Evolutionary conservation across 805 yeast species (phyloP).

Genomic region (Novakomyces olei): DNA sequence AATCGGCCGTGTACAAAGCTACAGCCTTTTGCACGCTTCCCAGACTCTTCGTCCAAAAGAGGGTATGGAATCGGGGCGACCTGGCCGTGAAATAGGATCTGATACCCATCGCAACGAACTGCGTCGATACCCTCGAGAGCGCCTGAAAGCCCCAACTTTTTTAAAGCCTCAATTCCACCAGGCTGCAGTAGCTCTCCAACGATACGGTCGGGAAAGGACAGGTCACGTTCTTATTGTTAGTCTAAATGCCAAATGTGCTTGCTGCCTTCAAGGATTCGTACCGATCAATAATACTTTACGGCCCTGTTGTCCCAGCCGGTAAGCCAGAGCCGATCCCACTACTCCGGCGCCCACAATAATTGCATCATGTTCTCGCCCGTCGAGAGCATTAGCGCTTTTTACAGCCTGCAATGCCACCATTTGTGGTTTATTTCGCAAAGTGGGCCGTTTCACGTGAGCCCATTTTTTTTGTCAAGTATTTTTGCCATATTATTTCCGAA

Average conservation of each 20-base stretch:
- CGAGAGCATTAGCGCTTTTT: too few species aligned
- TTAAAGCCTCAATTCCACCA: constrained; percentile 71
- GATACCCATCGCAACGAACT: constrained; percentile 54
- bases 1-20: constrained; percentile 89
- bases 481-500: too few species aligned
- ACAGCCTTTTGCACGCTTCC: constrained; percentile 22
- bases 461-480: too few species aligned
- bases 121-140: constrained; percentile 62
- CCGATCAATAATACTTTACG: constrained; percentile 43
- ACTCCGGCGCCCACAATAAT: constrained; percentile 98
- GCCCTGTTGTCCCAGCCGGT: constrained; percentile 76
- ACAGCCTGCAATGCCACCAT: too few species aligned
- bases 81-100: constrained; percentile 42
- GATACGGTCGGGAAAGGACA: constrained; percentile 82
- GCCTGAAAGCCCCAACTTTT: constrained; percentile 60
- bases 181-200: constrained; percentile 97
- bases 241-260: neutral
- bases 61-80: constrained; percentile 50
- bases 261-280: too few species aligned
- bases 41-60: constrained; percentile 1
- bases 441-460: too few species aligned
- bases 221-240: constrained; percentile 52
- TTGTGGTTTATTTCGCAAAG: too few species aligned
- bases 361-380: constrained; percentile 39
- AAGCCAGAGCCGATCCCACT: constrained; percentile 82